Conservation (phyloP, 306 rosid genomes). For the Lathyrus sativus region DNA sequence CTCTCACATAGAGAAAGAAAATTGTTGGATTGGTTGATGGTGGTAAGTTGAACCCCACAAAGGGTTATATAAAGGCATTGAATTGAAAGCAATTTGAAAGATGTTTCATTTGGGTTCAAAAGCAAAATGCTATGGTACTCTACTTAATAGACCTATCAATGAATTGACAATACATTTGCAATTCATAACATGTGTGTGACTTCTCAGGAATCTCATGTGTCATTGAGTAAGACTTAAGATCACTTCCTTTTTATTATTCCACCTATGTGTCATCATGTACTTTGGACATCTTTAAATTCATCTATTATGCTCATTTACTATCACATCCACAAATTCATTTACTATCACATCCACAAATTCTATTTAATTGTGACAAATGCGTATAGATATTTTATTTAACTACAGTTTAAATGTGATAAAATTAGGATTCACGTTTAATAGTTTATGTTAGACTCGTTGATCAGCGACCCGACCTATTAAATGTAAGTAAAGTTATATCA, state of each 20-base stretch:
- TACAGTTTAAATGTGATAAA: too few relatives aligned
- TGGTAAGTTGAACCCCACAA: constrained; percentile 40
- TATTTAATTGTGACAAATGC: too few relatives aligned
- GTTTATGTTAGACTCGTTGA: too few relatives aligned
- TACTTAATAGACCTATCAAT: constrained; percentile 22
- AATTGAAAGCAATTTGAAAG: constrained; percentile 36
- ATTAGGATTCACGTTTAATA: too few relatives aligned
- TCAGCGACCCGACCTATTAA: too few relatives aligned
- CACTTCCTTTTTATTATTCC: not conserved
- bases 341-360: too few relatives aligned
- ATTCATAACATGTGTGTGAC: constrained; percentile 28
- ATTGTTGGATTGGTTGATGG: constrained; percentile 24
- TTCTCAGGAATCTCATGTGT: constrained; percentile 41
- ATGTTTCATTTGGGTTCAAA: constrained; percentile 30
- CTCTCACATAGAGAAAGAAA: constrained; percentile 16
- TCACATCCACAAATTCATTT: too few relatives aligned
- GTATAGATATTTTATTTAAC: too few relatives aligned
- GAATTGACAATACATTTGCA: constrained; percentile 44
- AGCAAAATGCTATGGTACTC: constrained; percentile 8
- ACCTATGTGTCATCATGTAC: constrained; percentile 18
- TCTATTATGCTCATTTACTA: constrained; percentile 1
- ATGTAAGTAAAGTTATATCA: too few relatives aligned
- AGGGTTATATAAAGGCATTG: constrained; percentile 19
- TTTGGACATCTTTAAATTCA: not conserved
- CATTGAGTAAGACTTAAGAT: constrained; percentile 19